phyloP scores from a whole-genome alignment of 2,329 filamentous ascomycete species.

The Aspergillus flavus region DNA sequence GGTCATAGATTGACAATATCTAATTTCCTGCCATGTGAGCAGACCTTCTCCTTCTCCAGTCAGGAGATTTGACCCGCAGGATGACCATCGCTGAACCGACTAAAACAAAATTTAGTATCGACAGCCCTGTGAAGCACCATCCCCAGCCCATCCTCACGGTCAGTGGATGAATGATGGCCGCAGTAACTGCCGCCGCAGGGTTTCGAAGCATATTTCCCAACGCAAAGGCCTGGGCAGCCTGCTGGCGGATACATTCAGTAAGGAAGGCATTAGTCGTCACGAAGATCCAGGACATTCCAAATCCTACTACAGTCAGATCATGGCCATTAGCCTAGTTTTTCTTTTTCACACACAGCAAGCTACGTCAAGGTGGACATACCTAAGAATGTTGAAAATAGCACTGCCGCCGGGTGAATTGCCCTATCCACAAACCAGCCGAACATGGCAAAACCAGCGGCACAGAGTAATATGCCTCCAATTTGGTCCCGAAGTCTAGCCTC shows the following conservation, averaged over 20 bases:
- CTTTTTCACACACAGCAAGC: too few relatives aligned
- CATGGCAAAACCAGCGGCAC: neutral
- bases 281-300: slow-evolving; percentile 48
- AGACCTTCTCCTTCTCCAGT: neutral
- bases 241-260: slow-evolving; percentile 43
- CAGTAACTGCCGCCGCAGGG: slow-evolving; percentile 42
- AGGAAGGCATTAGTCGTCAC: slow-evolving; percentile 47
- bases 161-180: slow-evolving; percentile 39
- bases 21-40: neutral
- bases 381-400: neutral
- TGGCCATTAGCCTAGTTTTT: neutral
- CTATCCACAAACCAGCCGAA: neutral
- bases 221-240: slow-evolving; percentile 46
- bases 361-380: neutral
- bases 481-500: neutral
- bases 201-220: slow-evolving; percentile 46
- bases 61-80: neutral
- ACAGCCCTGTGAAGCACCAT: slow-evolving; percentile 46
- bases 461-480: neutral
- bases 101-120: neutral
- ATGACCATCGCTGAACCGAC: neutral
- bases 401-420: neutral
- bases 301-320: slow-evolving; percentile 39
- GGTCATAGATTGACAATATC: neutral
- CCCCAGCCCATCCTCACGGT: slow-evolving; percentile 40